Evolutionary conservation across 225 moss, liverwort and hornwort genomes (phyloP).

Genomic region (Neckera pumila): DNA sequence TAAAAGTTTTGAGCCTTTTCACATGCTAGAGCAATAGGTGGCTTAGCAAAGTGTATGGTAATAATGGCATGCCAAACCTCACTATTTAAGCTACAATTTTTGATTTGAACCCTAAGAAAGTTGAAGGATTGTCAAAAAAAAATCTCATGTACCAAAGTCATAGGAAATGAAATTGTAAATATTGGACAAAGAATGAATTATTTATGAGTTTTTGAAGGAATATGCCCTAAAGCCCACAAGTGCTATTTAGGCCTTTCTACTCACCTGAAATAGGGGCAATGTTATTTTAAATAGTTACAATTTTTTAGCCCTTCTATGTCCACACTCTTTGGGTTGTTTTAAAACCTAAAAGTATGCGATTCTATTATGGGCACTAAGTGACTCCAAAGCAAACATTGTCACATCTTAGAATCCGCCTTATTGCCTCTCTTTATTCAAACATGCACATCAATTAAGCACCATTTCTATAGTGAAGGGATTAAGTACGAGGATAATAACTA

Average conservation of each 20-base stretch:
- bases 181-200: not conserved
- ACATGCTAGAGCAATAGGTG: accelerated
- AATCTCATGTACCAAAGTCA: not conserved
- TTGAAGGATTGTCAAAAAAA: not conserved
- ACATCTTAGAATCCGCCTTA: not conserved
- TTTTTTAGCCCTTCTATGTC: too few relatives aligned
- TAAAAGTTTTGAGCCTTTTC: not conserved
- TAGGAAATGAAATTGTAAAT: accelerated
- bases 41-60: not conserved
- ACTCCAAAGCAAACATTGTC: accelerated
- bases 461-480: too few relatives aligned
- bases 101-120: accelerated
- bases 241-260: not conserved
- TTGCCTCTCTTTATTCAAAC: too few relatives aligned
- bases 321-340: too few relatives aligned
- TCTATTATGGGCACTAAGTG: accelerated
- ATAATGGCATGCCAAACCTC: not conserved
- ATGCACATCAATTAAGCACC: not conserved
- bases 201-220: not conserved
- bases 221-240: accelerated
- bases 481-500: not conserved
- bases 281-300: not conserved
- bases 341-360: not conserved
- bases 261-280: not conserved
- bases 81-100: too few relatives aligned